Evolutionary conservation across 2,329 filamentous ascomycete species (phyloP).

Genomic region (Cladosporium halotolerans): DNA sequence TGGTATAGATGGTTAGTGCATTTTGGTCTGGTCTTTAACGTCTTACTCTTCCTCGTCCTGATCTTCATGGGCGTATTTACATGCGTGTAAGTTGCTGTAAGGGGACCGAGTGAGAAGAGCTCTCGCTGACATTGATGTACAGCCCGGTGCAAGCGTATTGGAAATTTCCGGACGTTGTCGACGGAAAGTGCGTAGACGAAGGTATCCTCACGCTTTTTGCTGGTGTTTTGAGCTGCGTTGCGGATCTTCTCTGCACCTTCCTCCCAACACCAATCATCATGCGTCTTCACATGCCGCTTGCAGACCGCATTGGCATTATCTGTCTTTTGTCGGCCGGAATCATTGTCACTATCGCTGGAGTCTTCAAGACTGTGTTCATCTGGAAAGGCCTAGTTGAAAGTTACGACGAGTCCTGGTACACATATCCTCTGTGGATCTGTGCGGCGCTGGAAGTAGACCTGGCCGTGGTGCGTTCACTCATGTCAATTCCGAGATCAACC

Average conservation of each 20-base stretch:
- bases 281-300: conserved; percentile 37
- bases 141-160: conserved; percentile 39
- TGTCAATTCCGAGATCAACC: too few relatives aligned
- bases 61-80: conserved; percentile 34
- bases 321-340: conserved; percentile 37
- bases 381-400: conserved; percentile 33
- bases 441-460: conserved; percentile 43
- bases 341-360: conserved; percentile 38
- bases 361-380: conserved; percentile 40
- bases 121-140: not conserved
- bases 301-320: conserved; percentile 35
- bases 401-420: conserved; percentile 41
- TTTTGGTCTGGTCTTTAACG: conserved; percentile 31
- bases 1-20: conserved; percentile 38
- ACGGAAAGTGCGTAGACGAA: conserved; percentile 37
- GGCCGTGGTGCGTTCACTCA: conserved; percentile 35
- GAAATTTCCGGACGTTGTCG: conserved; percentile 28
- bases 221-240: conserved; percentile 39
- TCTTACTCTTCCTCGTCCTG: conserved; percentile 35
- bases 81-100: conserved; percentile 29
- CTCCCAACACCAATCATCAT: conserved; percentile 40
- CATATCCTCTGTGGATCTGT: conserved; percentile 43
- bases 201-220: conserved; percentile 33
- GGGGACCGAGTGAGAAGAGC: not conserved
- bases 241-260: conserved; percentile 37